Evolutionary conservation across 2,329 filamentous ascomycete species (phyloP), one percentile per base, ranked within the genome.

Genomic region (Colletotrichum liriopes): DNA sequence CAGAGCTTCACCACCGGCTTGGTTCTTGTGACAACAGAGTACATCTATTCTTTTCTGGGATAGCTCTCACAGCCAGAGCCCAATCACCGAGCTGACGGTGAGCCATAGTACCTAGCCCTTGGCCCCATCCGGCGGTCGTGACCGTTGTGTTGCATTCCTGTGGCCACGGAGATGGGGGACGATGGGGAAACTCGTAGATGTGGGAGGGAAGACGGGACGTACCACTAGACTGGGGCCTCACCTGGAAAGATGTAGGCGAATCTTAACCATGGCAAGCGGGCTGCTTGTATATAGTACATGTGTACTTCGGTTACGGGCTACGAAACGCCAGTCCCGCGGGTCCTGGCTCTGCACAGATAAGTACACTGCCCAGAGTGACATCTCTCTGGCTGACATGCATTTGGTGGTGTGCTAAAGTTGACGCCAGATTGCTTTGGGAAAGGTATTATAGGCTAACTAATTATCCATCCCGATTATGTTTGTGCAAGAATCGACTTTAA

Each of bases 351-450:
- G 7, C 35, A 1, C 11, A 11, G 5, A 8, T 2, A 37, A 11
- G 11, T 11, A 5, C 7, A 37, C 11, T 37, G 35, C 35, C 35
- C 9, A 23, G 45, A 11, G 45, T n/a, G 9, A 9, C 45, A 49
- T 23, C 45, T 23, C 45, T 23, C 20, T 20, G 7, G 9, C 5
- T 23, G n/a, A 23, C n/a, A 49, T 5, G 20, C 45, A 49, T 18
- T 11, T 39, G 5, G 29, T 16, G 11, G 11, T 1, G 8, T 56
- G 32, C 32, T 32, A 14, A 56, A 37, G 32, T 23, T 20, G 26
- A 32, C 58, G 14, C 39, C 58, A 60, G n/a, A 16, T 45, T 47
- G 29, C 39, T 45, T 60, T 35, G 39, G 58, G 58, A 60, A 60
- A 47, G 18, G 58, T 47, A n/a, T 6, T 14, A 54, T 45, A 14